Evolutionary conservation across 495 filamentous ascomycete genomes (phyloP).

Genomic region (Viridothelium virens): DNA sequence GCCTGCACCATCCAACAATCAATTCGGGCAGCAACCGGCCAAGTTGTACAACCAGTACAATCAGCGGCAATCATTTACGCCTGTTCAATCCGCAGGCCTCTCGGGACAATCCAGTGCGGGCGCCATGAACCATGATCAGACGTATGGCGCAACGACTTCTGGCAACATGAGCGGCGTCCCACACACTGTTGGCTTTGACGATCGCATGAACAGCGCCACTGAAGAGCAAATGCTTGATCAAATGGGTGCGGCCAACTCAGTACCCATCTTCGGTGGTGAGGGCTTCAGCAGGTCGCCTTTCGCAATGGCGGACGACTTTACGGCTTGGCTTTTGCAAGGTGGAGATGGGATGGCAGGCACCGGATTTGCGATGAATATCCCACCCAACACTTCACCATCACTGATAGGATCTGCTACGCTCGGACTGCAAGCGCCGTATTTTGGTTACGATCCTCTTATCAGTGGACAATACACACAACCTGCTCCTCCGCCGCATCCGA

Average conservation of each 20-base stretch:
- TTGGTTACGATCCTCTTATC: conserved; percentile 28
- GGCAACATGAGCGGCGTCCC: conserved; percentile 16
- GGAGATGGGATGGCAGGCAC: neutral
- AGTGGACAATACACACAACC: conserved; percentile 26
- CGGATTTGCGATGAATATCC: neutral
- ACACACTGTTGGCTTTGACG: neutral
- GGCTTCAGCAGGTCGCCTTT: conserved; percentile 77
- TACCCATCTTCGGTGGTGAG: conserved; percentile 46
- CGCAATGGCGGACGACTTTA: conserved; percentile 84
- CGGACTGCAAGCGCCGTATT: conserved; percentile 29
- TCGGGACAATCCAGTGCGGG: neutral
- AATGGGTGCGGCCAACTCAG: conserved; percentile 31
- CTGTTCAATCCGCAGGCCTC: neutral
- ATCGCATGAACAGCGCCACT: conserved; percentile 19
- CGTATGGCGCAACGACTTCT: neutral
- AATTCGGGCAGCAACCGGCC: neutral
- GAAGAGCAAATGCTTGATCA: conserved; percentile 24
- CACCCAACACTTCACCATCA: neutral
- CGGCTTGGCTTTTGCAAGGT: conserved; percentile 67
- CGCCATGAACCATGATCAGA: neutral
- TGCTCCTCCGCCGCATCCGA: conserved; percentile 56
- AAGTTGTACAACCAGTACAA: neutral
- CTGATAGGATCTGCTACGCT: conserved; percentile 13
- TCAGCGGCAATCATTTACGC: neutral
- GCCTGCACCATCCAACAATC: neutral